Evolutionary conservation across 2,329 filamentous ascomycete species (phyloP), one percentile per base, ranked within the genome.

Genomic region (Fusarium veterinarium): DNA sequence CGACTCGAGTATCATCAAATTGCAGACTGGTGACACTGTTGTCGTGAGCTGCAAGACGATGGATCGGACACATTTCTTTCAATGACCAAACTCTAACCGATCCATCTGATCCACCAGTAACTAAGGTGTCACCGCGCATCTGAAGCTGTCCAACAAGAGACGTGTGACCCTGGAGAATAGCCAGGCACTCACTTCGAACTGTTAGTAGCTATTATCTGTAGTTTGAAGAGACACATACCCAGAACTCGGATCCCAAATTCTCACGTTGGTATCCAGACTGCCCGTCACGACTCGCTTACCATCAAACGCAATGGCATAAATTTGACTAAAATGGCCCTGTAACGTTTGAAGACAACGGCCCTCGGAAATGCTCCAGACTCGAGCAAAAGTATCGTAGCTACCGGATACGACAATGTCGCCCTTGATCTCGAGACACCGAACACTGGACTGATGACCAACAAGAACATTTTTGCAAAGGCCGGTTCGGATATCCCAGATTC

Each of bases 11-110:
- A 79, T 98, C 95, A 78, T 99, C 96, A 80, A 99, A 99, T 79
- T 99, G 96, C 75, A 99, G 85, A 81, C 95, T 98, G 2, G 96
- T 99, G 59, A 99, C 96, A 80, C 95, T 98, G 82, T 99, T 99
- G 82, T 99, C 96, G 80, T 99, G 96, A 7, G 96, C 96, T 44
- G 96, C 96, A 57, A 99, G 87, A 49, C 96, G 91, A 83, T 99
- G 96, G 67, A 99, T 97, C 1, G 96, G 93, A 68, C 92, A 92
- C 88, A 95, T 97, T 75, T 92, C 93, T 75, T 95, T 91, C 69
- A 99, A 84, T 33, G 95, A 98, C 96, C 96, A 99, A 30, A 99
- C 95, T 59, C 97, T 89, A 55, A 99, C 96, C 25, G 95, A 97
- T 30, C 96, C 96, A 80, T 99, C 96, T 19, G 95, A 97, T 56